phyloP scores from a whole-genome alignment of 108 stramenopile species.

The Aurantiochytrium sp. region DNA sequence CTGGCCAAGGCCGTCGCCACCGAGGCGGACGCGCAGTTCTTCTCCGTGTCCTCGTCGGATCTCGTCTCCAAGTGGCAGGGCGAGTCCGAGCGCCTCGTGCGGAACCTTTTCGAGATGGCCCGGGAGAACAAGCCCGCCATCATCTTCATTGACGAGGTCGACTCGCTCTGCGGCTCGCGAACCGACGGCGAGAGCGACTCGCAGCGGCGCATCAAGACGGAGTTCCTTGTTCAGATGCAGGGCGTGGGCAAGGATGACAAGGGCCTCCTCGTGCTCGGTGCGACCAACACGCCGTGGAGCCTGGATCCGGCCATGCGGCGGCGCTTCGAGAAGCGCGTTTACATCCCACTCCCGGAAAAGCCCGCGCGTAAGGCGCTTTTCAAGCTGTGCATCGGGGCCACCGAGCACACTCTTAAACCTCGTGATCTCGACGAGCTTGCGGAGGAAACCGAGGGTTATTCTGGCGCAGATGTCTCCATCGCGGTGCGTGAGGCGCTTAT shows the following conservation, averaged over 20 bases:
- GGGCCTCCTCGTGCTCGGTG: constrained; percentile 81
- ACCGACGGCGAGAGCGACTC: constrained; percentile 86
- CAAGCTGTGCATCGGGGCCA: constrained; percentile 76
- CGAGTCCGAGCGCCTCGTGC: constrained; percentile 90
- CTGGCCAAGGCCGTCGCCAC: constrained; percentile 99
- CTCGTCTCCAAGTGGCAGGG: constrained; percentile 98
- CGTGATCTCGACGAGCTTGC: constrained; percentile 77
- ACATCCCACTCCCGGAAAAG: constrained; percentile 91
- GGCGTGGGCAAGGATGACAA: constrained; percentile 80
- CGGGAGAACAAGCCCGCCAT: constrained; percentile 76
- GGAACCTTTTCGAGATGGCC: constrained; percentile 96
- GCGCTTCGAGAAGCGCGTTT: constrained; percentile 97
- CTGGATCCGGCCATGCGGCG: constrained; percentile 98
- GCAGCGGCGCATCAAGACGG: constrained; percentile 88
- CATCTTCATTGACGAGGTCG: constrained; percentile 96
- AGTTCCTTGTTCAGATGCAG: constrained; percentile 99
- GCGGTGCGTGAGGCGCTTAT: constrained; percentile 94
- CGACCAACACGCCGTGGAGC: constrained; percentile 98
- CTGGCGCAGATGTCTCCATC: constrained; percentile 87
- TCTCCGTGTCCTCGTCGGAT: constrained; percentile 90
- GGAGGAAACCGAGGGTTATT: constrained; percentile 72
- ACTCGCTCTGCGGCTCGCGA: constrained; percentile 82
- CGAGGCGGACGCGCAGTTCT: constrained; percentile 94
- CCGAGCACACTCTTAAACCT: constrained; percentile 73
- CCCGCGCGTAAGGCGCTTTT: constrained; percentile 83